A percentile compares a stretch with the other conserved stretches of the same genome.
Evolutionary conservation across 345 rosid genomes (phyloP).

Genomic region (Turritis glabra): DNA sequence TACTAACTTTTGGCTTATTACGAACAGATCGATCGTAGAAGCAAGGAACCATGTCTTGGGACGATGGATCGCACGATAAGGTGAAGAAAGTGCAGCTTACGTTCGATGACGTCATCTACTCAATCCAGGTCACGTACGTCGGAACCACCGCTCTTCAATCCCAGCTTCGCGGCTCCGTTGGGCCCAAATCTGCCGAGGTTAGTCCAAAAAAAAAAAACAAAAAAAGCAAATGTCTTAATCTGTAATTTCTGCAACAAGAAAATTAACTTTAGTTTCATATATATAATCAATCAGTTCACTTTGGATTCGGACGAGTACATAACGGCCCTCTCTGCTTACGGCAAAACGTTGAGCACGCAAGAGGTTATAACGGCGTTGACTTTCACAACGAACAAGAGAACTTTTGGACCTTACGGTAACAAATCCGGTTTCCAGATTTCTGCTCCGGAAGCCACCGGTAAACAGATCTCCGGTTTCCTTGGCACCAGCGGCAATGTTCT

Average conservation of each 20-base stretch:
- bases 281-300: conserved; percentile 21
- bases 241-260: too few relatives aligned
- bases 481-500: conserved; percentile 30
- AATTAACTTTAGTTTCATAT: background rate
- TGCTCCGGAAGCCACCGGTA: conserved; percentile 24
- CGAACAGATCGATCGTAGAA: background rate
- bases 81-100: conserved; percentile 39
- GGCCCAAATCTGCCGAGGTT: conserved; percentile 33
- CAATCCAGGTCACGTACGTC: conserved; percentile 35
- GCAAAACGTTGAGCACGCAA: conserved; percentile 17
- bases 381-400: conserved; percentile 29
- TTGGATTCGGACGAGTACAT: conserved; percentile 38
- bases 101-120: conserved; percentile 34
- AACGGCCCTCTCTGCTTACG: conserved; percentile 29
- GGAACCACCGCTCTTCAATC: conserved; percentile 33
- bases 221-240: too few relatives aligned
- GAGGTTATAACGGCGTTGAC: conserved; percentile 29
- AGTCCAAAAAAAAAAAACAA: background rate
- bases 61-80: conserved; percentile 38
- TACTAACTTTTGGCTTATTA: background rate
- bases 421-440: conserved; percentile 35
- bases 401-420: conserved; percentile 37
- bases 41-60: conserved; percentile 33
- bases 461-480: conserved; percentile 37
- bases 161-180: conserved; percentile 33